phyloP scores from a whole-genome alignment of 2,329 filamentous ascomycete genomes.

The Penicillium digitatum region DNA sequence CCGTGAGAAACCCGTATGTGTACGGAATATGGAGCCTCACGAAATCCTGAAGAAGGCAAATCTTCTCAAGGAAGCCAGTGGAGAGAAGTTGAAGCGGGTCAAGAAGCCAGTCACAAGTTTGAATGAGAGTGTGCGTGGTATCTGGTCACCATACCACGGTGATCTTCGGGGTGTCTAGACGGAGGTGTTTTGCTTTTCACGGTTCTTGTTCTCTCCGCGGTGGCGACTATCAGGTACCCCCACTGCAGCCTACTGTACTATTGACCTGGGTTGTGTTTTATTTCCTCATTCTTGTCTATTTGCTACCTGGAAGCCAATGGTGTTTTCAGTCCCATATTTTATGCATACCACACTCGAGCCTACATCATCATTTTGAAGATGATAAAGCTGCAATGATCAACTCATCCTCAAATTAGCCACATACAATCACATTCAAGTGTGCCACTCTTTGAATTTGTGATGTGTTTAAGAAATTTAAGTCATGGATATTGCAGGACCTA shows the following conservation, averaged over 20 bases:
- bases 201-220: conserved; percentile 9
- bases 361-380: conserved; percentile 2
- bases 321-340: conserved; percentile 15
- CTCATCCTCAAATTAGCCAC: neutral
- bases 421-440: neutral
- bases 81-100: conserved; percentile 50
- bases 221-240: conserved; percentile 8
- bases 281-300: conserved; percentile 18
- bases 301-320: conserved; percentile 11
- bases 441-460: too few relatives aligned
- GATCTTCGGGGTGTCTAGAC: conserved; percentile 49
- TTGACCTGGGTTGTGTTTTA: conserved; percentile 22
- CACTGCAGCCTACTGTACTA: conserved; percentile 29
- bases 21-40: conserved; percentile 75
- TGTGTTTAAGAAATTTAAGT: neutral
- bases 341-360: conserved; percentile 27
- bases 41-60: conserved; percentile 76
- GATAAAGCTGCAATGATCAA: neutral
- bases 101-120: conserved; percentile 58
- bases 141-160: conserved; percentile 63
- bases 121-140: conserved; percentile 62
- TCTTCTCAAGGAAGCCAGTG: conserved; percentile 46
- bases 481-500: neutral
- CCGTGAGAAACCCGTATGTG: conserved; percentile 76
- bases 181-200: conserved; percentile 9